Evolutionary conservation across 2,329 filamentous ascomycete species (phyloP).

Genomic region (Phaeosphaeriaceae sp.): DNA sequence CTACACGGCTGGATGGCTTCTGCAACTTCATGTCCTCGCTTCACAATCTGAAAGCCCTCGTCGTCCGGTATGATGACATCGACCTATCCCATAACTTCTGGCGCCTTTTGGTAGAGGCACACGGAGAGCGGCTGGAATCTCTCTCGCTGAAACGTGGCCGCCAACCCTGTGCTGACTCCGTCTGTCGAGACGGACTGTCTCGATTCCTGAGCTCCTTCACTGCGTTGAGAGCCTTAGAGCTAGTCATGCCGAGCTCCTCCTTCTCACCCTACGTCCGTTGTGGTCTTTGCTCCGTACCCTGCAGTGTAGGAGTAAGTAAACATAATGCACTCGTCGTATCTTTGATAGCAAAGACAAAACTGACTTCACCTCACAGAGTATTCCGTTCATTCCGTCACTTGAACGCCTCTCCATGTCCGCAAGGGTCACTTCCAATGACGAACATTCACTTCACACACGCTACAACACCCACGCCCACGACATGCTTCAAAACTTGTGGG

Average conservation of each 20-base stretch:
- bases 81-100: slow-evolving; percentile 1
- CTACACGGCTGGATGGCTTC: background rate
- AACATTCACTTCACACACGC: background rate
- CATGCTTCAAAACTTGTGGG: background rate
- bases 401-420: slow-evolving; percentile 3
- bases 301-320: background rate
- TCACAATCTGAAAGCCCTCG: slow-evolving; percentile 1
- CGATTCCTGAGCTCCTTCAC: background rate
- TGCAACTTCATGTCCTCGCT: slow-evolving; percentile 3
- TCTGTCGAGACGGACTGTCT: background rate
- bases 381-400: slow-evolving; percentile 6
- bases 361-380: background rate
- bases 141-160: background rate
- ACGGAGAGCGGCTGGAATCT: slow-evolving; percentile 3
- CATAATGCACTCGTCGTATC: background rate
- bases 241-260: background rate
- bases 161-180: background rate
- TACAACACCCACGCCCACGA: slow-evolving; percentile 15
- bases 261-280: background rate
- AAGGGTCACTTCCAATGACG: background rate
- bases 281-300: background rate
- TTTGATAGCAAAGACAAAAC: background rate
- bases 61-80: slow-evolving; percentile 5
- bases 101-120: background rate
- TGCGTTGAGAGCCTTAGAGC: background rate